phyloP scores from a whole-genome alignment of 768 basidiomycete species.

The Lentinula sp. region DNA sequence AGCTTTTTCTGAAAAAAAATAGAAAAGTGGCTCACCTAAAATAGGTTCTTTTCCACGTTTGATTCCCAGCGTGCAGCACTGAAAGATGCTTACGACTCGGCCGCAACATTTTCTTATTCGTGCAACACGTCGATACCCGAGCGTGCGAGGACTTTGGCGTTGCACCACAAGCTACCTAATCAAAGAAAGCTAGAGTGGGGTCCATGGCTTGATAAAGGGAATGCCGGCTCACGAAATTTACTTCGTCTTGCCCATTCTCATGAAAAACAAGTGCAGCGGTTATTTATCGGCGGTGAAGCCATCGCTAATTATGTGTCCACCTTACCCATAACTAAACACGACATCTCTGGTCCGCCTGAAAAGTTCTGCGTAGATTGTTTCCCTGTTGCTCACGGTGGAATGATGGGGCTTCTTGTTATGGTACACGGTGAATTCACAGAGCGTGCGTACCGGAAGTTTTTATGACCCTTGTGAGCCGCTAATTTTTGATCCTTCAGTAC shows the following conservation, averaged over 20 bases:
- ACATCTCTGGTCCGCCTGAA: slow-evolving; percentile 67
- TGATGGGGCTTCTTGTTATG: slow-evolving; percentile 60
- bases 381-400: slow-evolving; percentile 59
- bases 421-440: slow-evolving; percentile 91
- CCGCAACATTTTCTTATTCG: slow-evolving; percentile 89
- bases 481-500: slow-evolving; percentile 33
- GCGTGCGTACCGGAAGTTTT: slow-evolving; percentile 42
- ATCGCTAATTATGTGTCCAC: slow-evolving; percentile 51
- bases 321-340: slow-evolving; percentile 79
- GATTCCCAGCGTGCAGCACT: slow-evolving; percentile 70
- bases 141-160: slow-evolving; percentile 69
- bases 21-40: slow-evolving; percentile 9
- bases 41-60: slow-evolving; percentile 79
- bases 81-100: slow-evolving; percentile 68
- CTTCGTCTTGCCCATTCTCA: slow-evolving; percentile 53
- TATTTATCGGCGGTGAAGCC: slow-evolving; percentile 68
- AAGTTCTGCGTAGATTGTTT: slow-evolving; percentile 88
- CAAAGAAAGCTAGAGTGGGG: slow-evolving; percentile 81
- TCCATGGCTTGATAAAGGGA: slow-evolving; percentile 52
- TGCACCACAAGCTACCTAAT: slow-evolving; percentile 69
- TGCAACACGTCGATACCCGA: slow-evolving; percentile 78
- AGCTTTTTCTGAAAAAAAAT: background rate
- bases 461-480: background rate
- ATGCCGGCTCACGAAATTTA: slow-evolving; percentile 73
- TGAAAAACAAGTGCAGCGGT: slow-evolving; percentile 54